phyloP scores from a whole-genome alignment of 2,329 filamentous ascomycete genomes.

The Trichoderma endophyticum region DNA sequence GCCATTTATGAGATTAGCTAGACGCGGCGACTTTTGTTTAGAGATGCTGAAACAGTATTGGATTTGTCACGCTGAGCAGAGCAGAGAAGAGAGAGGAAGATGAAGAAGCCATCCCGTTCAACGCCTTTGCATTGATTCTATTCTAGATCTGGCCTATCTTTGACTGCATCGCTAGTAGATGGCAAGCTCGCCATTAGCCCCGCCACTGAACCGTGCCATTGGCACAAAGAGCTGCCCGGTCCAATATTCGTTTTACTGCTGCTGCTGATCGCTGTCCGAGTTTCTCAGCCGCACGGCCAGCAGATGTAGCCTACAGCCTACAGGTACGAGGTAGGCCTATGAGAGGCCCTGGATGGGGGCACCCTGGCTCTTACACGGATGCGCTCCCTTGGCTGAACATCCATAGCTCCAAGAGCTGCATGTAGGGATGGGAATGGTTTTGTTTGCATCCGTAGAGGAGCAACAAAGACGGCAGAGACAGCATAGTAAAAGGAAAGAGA shows the following conservation, averaged over 20 bases:
- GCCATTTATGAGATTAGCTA: not conserved
- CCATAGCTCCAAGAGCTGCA: not conserved
- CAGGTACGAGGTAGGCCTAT: not conserved
- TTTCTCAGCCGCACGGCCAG: slow-evolving; percentile 12
- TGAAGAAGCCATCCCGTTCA: not conserved
- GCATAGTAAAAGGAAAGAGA: not conserved
- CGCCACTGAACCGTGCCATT: slow-evolving; percentile 3
- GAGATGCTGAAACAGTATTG: not conserved
- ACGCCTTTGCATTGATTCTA: not conserved
- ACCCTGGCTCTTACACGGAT: not conserved
- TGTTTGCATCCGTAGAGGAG: not conserved
- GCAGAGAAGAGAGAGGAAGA: not conserved
- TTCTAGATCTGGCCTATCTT: slow-evolving; percentile 3
- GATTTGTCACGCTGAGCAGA: not conserved
- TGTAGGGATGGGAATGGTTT: not conserved
- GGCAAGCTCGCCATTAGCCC: slow-evolving; percentile 1
- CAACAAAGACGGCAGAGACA: not conserved
- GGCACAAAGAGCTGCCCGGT: not conserved
- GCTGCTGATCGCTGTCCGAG: slow-evolving; percentile 4
- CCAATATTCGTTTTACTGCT: slow-evolving; percentile 4
- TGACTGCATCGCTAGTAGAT: slow-evolving; percentile 8
- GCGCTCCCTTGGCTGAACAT: not conserved
- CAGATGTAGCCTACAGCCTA: not conserved
- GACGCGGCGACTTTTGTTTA: not conserved
- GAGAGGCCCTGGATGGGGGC: not conserved